These are phyloP conservation scores for Xerophyta viscosa DNA, from an alignment of 106 monocot species.

Conservation along the genomic window DNA sequence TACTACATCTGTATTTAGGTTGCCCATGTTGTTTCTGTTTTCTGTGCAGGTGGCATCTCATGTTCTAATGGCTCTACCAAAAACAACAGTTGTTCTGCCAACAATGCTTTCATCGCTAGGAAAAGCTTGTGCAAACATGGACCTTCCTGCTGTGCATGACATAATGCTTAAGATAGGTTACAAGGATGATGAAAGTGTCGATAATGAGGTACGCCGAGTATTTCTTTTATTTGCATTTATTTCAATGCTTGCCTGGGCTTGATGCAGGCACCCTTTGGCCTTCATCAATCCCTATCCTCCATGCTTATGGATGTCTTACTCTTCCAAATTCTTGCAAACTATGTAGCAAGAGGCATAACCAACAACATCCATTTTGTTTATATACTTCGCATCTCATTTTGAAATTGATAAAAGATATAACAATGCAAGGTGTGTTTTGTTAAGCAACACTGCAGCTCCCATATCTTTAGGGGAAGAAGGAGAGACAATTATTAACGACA, in stretches of 20 bases:
- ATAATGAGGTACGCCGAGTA: slow-evolving; percentile 70
- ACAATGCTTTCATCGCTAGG: slow-evolving; percentile 88
- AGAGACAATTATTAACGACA: too few relatives aligned
- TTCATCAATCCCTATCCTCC: too few relatives aligned
- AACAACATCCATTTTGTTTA: too few relatives aligned
- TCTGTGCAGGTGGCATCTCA: slow-evolving; percentile 77
- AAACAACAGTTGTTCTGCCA: slow-evolving; percentile 54
- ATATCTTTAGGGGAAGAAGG: too few relatives aligned
- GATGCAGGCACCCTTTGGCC: not conserved
- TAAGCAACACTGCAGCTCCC: too few relatives aligned
- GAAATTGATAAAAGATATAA: too few relatives aligned
- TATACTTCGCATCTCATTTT: too few relatives aligned
- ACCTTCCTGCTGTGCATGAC: slow-evolving; percentile 91
- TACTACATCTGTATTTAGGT: too few relatives aligned
- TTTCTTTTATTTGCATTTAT: slow-evolving; percentile 1
- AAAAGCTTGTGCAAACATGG: slow-evolving; percentile 94
- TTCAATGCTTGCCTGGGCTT: not conserved
- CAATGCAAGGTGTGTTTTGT: too few relatives aligned
- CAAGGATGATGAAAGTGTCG: slow-evolving; percentile 97
- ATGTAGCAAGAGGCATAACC: too few relatives aligned
- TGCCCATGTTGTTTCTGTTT: not conserved
- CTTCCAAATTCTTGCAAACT: too few relatives aligned
- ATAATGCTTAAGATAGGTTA: slow-evolving; percentile 95
- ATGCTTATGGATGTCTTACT: too few relatives aligned
- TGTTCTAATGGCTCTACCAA: slow-evolving; percentile 78